Percentiles rank a stretch among this genome's conserved stretches.
Conservation (phyloP, 164 flowering plant genomes). For the Pachysandra terminalis region DNA sequence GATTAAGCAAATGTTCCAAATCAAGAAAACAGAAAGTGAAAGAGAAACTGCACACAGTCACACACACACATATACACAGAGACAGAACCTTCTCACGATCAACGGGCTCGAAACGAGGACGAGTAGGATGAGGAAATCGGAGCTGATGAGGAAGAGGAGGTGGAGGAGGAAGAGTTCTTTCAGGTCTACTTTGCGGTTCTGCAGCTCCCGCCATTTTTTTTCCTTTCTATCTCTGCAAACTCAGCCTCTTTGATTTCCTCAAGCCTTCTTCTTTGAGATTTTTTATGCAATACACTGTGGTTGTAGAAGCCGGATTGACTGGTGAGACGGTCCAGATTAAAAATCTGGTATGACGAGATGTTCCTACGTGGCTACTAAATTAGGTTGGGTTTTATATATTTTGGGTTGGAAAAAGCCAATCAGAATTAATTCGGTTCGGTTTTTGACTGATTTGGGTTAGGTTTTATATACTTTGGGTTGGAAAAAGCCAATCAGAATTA, state of each 20-base stretch:
- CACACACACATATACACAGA: background rate
- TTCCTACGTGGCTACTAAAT: too few species aligned
- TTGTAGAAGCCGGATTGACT: too few species aligned
- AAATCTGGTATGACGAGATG: too few species aligned
- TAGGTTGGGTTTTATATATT: too few species aligned
- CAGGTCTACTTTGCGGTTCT: conserved; percentile 26
- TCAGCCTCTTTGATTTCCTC: background rate
- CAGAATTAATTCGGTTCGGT: too few species aligned
- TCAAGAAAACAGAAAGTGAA: background rate
- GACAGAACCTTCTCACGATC: conserved; percentile 44
- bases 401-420: too few species aligned
- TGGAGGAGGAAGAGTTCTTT: conserved; percentile 29
- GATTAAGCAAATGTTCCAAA: background rate
- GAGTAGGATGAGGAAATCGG: conserved; percentile 30
- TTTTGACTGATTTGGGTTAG: too few species aligned
- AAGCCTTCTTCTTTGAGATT: background rate
- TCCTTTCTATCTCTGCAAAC: conserved; percentile 16
- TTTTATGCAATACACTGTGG: too few species aligned
- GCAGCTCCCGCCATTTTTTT: conserved; percentile 32
- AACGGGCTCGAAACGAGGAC: conserved; percentile 53
- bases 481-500: too few species aligned
- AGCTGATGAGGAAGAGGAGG: conserved; percentile 28
- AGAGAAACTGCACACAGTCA: conserved; percentile 1
- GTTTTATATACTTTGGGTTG: too few species aligned
- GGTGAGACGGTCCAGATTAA: too few species aligned